Evolutionary conservation across 495 filamentous ascomycete genomes (phyloP).

Genomic region (Margaritispora aquatica): DNA sequence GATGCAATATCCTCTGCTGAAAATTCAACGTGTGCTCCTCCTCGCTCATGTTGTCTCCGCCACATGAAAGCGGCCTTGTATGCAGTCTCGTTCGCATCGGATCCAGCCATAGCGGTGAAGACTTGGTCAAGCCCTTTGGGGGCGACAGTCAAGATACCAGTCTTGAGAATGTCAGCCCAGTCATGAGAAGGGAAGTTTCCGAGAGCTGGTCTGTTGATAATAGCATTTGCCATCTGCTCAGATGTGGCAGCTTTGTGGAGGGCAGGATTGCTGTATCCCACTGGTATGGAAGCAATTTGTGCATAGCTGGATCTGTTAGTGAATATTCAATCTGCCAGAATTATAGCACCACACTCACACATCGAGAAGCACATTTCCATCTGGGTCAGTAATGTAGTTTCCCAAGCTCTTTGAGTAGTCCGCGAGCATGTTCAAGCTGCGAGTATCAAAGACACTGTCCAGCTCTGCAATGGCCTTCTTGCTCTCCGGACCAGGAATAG

Average conservation of each 20-base stretch:
- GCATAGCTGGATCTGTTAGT: constrained; percentile 54
- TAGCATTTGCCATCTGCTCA: constrained; percentile 70
- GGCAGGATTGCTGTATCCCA: constrained; percentile 93
- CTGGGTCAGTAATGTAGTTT: constrained; percentile 81
- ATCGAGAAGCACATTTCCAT: constrained; percentile 76
- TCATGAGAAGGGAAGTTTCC: constrained; percentile 93
- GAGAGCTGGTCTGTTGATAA: constrained; percentile 92
- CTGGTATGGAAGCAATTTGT: constrained; percentile 94
- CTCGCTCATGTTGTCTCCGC: constrained; percentile 81
- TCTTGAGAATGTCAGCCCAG: constrained; percentile 80
- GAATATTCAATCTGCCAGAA: background rate
- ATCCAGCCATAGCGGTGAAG: constrained; percentile 93
- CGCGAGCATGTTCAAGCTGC: constrained; percentile 87
- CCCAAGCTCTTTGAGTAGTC: constrained; percentile 70
- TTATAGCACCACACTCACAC: constrained; percentile 57
- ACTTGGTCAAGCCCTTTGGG: constrained; percentile 92
- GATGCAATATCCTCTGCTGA: constrained; percentile 70
- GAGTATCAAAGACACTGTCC: constrained; percentile 84
- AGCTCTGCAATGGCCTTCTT: constrained; percentile 65
- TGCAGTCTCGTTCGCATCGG: constrained; percentile 97
- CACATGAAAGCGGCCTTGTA: constrained; percentile 99
- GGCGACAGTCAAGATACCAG: constrained; percentile 82
- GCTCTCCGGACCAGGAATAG: constrained; percentile 79
- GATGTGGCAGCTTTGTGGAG: constrained; percentile 64
- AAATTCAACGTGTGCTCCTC: constrained; percentile 77